A percentile compares a stretch with the other conserved stretches of the same genome.
phyloP scores from a whole-genome alignment of 345 rosid species.

The Turnera subulata region DNA sequence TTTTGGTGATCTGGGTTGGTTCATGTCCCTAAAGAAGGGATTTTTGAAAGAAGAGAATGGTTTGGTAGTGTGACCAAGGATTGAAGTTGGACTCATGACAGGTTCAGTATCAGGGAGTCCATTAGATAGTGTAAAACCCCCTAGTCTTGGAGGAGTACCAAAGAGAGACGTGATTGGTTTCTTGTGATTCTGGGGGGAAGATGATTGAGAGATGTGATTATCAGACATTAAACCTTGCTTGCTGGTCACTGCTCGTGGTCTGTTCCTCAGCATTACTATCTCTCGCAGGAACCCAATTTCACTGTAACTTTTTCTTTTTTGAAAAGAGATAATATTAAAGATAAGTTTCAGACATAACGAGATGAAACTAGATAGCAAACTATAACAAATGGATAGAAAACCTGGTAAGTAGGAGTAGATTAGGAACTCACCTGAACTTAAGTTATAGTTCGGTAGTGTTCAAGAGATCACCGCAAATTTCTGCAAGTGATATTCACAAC shows the following conservation, averaged over 20 bases:
- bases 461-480: constrained; percentile 1
- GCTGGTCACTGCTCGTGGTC: constrained; percentile 43
- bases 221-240: constrained; percentile 66
- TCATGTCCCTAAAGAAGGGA: constrained; percentile 24
- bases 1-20: constrained; percentile 34
- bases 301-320: background rate
- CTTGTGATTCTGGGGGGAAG: constrained; percentile 25
- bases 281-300: too few relatives aligned
- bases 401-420: background rate
- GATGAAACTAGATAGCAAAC: background rate
- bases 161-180: constrained; percentile 37
- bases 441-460: background rate
- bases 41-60: constrained; percentile 36
- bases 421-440: constrained; percentile 23
- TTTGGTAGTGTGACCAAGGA: constrained; percentile 50
- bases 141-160: constrained; percentile 44
- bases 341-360: background rate
- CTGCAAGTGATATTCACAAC: constrained; percentile 4
- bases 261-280: constrained; percentile 44
- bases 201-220: constrained; percentile 35
- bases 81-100: constrained; percentile 53
- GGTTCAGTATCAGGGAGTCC: constrained; percentile 40
- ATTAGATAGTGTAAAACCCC: constrained; percentile 45
- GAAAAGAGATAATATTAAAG: background rate
- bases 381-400: background rate